Conservation (phyloP, 257 asterid genomes). For the Salvia hispanica region DNA sequence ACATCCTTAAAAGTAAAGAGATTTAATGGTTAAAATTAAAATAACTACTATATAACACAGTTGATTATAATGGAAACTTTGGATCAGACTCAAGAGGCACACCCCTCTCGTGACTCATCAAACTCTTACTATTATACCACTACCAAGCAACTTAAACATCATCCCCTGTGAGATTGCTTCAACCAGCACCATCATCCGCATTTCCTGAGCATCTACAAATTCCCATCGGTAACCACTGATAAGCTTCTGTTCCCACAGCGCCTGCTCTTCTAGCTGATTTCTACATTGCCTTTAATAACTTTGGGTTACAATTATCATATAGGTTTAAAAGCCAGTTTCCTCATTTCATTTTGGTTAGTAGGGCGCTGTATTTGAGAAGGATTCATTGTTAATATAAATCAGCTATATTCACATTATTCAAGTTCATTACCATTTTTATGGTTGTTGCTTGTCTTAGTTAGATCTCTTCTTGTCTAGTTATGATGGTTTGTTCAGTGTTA, state of each 20-base stretch:
- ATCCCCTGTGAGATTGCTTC: background rate
- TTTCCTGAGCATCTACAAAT: background rate
- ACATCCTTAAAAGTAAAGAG: background rate
- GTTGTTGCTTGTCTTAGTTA: slow-evolving; percentile 4
- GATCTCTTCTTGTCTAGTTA: background rate
- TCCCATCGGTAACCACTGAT: background rate
- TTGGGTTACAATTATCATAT: background rate
- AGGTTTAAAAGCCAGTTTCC: background rate
- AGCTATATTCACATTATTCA: background rate
- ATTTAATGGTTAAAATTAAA: background rate
- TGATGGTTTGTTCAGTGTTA: background rate
- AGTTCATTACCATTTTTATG: slow-evolving; percentile 7
- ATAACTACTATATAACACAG: background rate
- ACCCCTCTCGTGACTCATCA: background rate
- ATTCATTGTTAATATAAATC: background rate
- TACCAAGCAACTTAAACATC: background rate
- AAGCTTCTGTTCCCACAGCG: background rate
- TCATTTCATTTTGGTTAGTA: slow-evolving; percentile 6
- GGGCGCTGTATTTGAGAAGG: background rate
- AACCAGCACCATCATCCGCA: slow-evolving; percentile 5
- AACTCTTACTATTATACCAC: background rate
- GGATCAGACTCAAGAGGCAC: slow-evolving; percentile 15
- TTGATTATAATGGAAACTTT: background rate
- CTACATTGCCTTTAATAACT: background rate
- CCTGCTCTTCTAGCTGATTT: slow-evolving; percentile 4